Base-by-base conservation (phyloP, 2,329 filamentous ascomycete species). In the Neurospora sp. region DNA sequence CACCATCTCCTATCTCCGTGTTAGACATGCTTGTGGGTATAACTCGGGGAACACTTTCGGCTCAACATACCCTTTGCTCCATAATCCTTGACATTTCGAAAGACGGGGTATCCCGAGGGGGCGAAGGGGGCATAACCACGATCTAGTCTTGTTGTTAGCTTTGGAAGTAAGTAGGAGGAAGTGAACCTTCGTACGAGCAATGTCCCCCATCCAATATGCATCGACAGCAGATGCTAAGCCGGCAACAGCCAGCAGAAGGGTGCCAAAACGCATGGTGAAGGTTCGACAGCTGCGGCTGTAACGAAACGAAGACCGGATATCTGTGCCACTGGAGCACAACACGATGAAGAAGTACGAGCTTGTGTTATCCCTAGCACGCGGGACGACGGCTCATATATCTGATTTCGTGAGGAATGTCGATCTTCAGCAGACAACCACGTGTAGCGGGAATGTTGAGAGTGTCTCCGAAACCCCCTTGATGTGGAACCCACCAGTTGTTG, bases 21-120 rank as follows among this genome's bases (percentile, higher is more conserved):
- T 72, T 41, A 71, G 37, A n/a, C 15, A 10, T 28, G n/a, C 19
- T 5, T 33, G 67, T 66, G 17, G 23, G 33, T 2, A 52, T 3
- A 12, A 36, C 6, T 10, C 28, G 28, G 11, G 19, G 36, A 23
- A 33, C 15, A 41, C 38, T 41, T 10, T 17, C 17, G 66, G 57
- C 41, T 19, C 52, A n/a, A 73, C 77, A 8, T 67, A 80, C 81
- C 82, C 71, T 75, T 80, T 67, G 82, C 82, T 66, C 83, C 83
- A 71, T 82, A 84, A 76, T 83, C 82, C 74, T 78, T 82, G 28
- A 84, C 83, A 70, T 84, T 84, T 66, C 83, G 81, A 71, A 83
- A 84, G 5, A 84, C 81, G n/a, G 78, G 76, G 69, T 83, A 83
- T 38, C 78, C 79, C 17, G 75, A 68, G 6, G 74, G 77, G 57